Evolutionary conservation across 2,329 filamentous ascomycete species (phyloP).

Genomic region (Fusarium sarcochroum): DNA sequence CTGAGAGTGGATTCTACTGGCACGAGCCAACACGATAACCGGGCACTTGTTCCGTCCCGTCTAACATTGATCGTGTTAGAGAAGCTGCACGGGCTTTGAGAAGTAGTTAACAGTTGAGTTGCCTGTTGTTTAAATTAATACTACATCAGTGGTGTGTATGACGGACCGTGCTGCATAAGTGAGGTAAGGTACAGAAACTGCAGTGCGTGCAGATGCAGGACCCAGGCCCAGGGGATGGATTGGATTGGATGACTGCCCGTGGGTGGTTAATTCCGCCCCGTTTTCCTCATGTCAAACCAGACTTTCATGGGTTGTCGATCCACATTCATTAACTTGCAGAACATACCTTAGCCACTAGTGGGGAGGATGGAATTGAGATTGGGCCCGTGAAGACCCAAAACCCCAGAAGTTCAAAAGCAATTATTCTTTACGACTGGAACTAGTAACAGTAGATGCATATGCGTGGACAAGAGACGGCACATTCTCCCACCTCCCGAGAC

Average conservation of each 20-base stretch:
- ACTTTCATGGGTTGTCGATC: constrained; percentile 22
- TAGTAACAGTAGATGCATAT: constrained; percentile 1
- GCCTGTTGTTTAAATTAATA: constrained; percentile 28
- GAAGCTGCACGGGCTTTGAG: constrained; percentile 7
- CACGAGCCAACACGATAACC: constrained; percentile 31
- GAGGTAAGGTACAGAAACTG: no score
- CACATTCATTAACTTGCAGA: constrained; percentile 37
- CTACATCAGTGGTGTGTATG: constrained; percentile 19
- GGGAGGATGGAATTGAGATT: constrained; percentile 32
- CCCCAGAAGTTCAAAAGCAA: constrained; percentile 41
- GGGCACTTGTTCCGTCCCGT: constrained; percentile 22
- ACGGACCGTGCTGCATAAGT: constrained; percentile 1
- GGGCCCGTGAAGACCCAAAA: constrained; percentile 12
- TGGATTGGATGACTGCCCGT: no score
- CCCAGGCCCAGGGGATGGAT: no score
- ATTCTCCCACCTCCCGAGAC: constrained; percentile 13
- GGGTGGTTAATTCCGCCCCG: constrained; percentile 16
- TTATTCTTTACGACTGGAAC: constrained; percentile 18
- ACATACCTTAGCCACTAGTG: constrained; percentile 23
- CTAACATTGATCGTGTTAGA: constrained; percentile 18
- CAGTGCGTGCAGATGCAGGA: not conserved
- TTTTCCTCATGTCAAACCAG: constrained; percentile 13
- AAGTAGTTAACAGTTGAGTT: not conserved
- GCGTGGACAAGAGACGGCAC: constrained; percentile 1
- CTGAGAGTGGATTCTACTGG: constrained; percentile 12